Conservation (phyloP, 208 protist species). For the Leishmania martiniquensis region DNA sequence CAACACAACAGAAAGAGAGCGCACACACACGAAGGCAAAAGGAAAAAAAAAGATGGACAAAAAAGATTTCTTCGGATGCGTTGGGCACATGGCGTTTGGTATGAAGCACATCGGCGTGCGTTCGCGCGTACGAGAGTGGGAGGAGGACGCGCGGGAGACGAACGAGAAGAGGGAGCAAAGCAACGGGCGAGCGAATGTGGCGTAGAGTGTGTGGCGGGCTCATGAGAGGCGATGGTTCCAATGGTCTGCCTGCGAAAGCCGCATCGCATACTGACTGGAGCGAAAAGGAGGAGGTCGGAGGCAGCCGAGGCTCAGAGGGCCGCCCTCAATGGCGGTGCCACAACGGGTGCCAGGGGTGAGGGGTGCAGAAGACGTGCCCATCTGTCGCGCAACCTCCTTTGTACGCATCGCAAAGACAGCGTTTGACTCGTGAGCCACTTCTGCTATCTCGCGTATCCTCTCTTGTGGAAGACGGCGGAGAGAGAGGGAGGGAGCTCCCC, state of each 20-base stretch:
- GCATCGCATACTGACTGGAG: neutral
- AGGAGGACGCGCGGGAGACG: too few relatives aligned
- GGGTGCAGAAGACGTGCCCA: neutral
- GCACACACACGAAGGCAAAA: neutral
- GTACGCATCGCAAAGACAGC: neutral
- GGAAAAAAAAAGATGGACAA: neutral
- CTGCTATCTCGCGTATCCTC: neutral
- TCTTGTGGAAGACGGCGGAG: neutral
- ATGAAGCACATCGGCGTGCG: too few relatives aligned
- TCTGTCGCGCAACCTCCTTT: neutral
- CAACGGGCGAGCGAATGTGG: too few relatives aligned
- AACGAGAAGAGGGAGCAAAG: neutral
- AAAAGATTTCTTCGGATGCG: too few relatives aligned
- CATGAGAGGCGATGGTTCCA: neutral
- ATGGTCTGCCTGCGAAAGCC: neutral
- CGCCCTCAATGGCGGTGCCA: neutral
- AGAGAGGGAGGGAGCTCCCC: neutral
- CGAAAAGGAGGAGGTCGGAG: neutral
- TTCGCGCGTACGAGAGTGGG: too few relatives aligned
- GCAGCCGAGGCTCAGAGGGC: neutral
- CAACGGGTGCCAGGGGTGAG: neutral
- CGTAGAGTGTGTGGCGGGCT: too few relatives aligned
- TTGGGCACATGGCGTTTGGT: too few relatives aligned
- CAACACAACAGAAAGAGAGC: neutral
- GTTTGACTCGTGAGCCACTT: neutral